Percentiles rank a stretch among this genome's conserved stretches.
Evolutionary conservation across 2,329 filamentous ascomycete species (phyloP).

Genomic region (Sordariomycetes sp.): DNA sequence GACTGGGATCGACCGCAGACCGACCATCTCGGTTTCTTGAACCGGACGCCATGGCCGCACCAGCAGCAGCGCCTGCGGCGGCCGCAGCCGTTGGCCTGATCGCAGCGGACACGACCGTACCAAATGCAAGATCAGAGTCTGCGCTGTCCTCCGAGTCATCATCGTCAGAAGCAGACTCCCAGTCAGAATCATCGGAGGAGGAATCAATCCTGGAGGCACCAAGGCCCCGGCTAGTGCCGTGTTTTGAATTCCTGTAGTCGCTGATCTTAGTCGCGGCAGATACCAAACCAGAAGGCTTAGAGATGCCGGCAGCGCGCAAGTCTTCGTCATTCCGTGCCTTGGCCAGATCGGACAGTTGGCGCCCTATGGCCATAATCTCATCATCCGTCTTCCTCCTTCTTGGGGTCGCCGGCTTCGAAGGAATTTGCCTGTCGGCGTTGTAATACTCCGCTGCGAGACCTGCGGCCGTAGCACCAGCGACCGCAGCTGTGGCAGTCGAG

Average conservation of each 20-base stretch:
- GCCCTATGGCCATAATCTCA: constrained; percentile 47
- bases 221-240: constrained; percentile 21
- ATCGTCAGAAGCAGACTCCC: constrained; percentile 46
- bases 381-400: constrained; percentile 18
- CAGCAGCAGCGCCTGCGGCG: constrained; percentile 21
- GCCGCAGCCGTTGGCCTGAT: constrained; percentile 12
- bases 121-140: constrained; percentile 27
- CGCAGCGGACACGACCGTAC: constrained; percentile 14
- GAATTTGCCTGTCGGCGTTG: not conserved
- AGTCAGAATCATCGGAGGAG: constrained; percentile 39
- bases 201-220: constrained; percentile 27
- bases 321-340: constrained; percentile 42
- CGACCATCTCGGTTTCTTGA: no score
- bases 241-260: constrained; percentile 29
- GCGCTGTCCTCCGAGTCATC: constrained; percentile 30
- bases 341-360: constrained; percentile 43
- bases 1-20: constrained; percentile 38
- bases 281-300: constrained; percentile 13
- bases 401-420: constrained; percentile 4
- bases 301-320: constrained; percentile 26
- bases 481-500: not conserved
- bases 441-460: constrained; percentile 4
- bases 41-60: constrained; percentile 27
- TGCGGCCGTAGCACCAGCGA: not conserved
- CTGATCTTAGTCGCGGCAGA: constrained; percentile 31